These are phyloP conservation scores for Leccinum olivaceopallidum DNA, from an alignment of 768 basidiomycete genomes.

Conservation along the genomic window DNA sequence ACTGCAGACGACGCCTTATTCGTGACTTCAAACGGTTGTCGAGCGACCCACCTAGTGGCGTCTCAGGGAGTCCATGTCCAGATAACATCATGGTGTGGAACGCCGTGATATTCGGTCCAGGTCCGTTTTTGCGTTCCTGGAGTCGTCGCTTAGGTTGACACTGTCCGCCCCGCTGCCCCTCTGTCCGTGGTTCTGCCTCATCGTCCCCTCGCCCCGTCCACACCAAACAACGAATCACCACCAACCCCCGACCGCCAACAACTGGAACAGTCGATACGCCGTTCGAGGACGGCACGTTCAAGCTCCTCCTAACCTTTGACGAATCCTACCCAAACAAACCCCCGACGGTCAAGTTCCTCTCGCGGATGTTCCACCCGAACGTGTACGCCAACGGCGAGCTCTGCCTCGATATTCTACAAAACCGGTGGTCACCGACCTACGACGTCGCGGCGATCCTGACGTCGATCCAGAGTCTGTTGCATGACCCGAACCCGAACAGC, in stretches of 20 bases:
- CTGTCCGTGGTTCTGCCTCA: not conserved
- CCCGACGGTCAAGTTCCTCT: conserved; percentile 95
- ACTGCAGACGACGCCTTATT: conserved; percentile 92
- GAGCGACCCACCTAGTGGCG: conserved; percentile 92
- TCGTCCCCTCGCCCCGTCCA: too few species aligned
- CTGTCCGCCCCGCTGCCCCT: not conserved
- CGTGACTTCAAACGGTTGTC: conserved; percentile 97
- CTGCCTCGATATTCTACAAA: conserved; percentile 97
- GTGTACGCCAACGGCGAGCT: conserved; percentile 98
- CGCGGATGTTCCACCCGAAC: conserved; percentile 98
- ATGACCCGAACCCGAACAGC: conserved; percentile 98
- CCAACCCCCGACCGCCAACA: not conserved
- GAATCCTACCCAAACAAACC: conserved; percentile 99
- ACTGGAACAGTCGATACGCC: conserved; percentile 82
- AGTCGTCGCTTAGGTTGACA: not conserved
- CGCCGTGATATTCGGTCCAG: conserved; percentile 98
- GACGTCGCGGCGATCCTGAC: conserved; percentile 99
- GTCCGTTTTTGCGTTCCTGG: conserved; percentile 46
- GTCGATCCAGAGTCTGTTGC: conserved; percentile 90
- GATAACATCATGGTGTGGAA: conserved; percentile 99
- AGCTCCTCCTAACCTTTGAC: conserved; percentile 91
- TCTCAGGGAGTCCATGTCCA: conserved; percentile 94
- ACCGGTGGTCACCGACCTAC: conserved; percentile 98
- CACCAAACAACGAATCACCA: too few species aligned
- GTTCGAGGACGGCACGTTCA: conserved; percentile 99